Conservation (phyloP, 2,329 filamentous ascomycete species). For the Lanzia echinophila region DNA sequence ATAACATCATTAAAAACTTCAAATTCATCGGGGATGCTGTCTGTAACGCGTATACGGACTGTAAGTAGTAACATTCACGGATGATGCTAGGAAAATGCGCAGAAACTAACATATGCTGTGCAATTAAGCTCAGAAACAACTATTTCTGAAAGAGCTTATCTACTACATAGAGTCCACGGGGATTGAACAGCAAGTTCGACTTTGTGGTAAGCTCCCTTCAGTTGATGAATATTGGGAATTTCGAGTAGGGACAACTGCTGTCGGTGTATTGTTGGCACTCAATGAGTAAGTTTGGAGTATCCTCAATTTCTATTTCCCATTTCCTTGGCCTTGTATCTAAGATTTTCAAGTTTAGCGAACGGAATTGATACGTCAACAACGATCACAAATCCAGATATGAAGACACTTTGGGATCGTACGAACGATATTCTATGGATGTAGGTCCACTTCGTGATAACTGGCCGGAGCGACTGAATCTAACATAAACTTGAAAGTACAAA, state of each 20-base stretch:
- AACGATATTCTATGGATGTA: slow-evolving; percentile 22
- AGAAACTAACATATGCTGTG: no score
- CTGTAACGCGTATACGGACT: slow-evolving; percentile 11
- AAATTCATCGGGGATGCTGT: slow-evolving; percentile 19
- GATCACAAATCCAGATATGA: slow-evolving; percentile 9
- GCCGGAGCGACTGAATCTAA: background rate
- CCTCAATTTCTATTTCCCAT: no score
- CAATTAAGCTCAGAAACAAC: slow-evolving; percentile 13
- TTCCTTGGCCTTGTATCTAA: background rate
- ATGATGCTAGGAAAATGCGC: no score
- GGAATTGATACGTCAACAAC: background rate
- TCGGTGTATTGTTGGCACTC: slow-evolving; percentile 16
- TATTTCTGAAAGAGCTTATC: slow-evolving; percentile 19
- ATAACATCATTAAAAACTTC: slow-evolving; percentile 18
- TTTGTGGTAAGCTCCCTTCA: slow-evolving; percentile 15
- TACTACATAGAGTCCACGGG: slow-evolving; percentile 18
- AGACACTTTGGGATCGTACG: slow-evolving; percentile 19
- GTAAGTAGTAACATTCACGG: no score
- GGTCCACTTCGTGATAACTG: background rate
- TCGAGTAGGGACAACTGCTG: slow-evolving; percentile 23
- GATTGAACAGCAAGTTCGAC: slow-evolving; percentile 17
- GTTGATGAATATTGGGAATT: slow-evolving; percentile 21
- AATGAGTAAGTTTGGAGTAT: slow-evolving; percentile 19
- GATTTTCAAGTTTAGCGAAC: background rate
- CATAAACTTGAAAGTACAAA: slow-evolving; percentile 18